Evolutionary conservation across 768 basidiomycete species (phyloP), one percentile per base, ranked within the genome.

Genomic region (Filobasidium floriforme): DNA sequence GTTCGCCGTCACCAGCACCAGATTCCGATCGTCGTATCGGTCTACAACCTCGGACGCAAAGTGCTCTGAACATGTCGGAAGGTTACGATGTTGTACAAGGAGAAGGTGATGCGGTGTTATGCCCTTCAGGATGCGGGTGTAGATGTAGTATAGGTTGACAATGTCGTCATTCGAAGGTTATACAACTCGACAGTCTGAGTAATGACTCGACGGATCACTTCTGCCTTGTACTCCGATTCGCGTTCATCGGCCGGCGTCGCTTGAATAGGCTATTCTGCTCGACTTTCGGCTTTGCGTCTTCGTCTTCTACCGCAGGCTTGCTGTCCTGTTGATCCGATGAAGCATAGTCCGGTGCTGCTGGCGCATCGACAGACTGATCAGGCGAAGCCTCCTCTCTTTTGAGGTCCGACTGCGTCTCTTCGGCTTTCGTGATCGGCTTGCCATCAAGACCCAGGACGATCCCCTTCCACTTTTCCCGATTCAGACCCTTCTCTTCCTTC

Each of bases 201-300:
- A 37, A 37, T 15, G 24, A 24, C 4, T 7, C 15, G 6, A 2
- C 29, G 14, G 5, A 28, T 57, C n/a, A 57, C 24, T 60, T 68
- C 37, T 68, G 67, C 60, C 67, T 57, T 28, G 59, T 63, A 59
- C 63, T 65, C 5, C 67, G 62, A 24, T 59, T 68, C 26, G 73
- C 70, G 79, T 79, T 68, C 4, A 57, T 4, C 15, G 54, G 54
- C 26, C 54, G 54, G 18, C 54, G 29, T 32, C 24, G 19, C 54
- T 80, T 80, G 79, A 80, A 80, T 66, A 80, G 62, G 18, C 71
- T 65, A 52, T 66, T 51, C 37, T 59, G 52, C 57, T 44, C 55
- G 62, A 54, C 51, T 44, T 62, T 60, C 10, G 44, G 44, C 60
- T 60, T 65, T 7, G 44, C 57, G 19, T 57, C 59, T 6, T 69